Evolutionary conservation across 2,329 filamentous ascomycete genomes (phyloP), one percentile per base, ranked within the genome.

Genomic region (Eutypa lata): DNA sequence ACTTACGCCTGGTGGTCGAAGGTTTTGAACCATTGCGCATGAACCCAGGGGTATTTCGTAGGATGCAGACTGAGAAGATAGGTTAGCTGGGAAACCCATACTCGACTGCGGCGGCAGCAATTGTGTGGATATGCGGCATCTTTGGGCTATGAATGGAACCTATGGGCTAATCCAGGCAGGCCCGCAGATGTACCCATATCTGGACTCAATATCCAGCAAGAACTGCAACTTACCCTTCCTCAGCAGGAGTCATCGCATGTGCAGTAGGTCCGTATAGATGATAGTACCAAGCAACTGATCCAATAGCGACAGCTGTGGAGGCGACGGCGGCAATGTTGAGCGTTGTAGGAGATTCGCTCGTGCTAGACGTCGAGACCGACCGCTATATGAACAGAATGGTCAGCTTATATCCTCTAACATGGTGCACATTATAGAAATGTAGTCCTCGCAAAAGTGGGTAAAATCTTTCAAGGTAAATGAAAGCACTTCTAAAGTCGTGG

Each of bases 1-100:
- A 79, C 91, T 88, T 87, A 96, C 90, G 91, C 88, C 77, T 89
- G 87, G 78, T 97, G 93, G 70, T 99, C 94, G 73, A 93, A 99
- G 65, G 94, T 97, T 84, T 96, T 97, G 75, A 86, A 80, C 83
- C 87, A 91, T 77, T 94, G 87, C 71, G 86, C 71, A 77, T 99
- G 94, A 68, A 94, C 92, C 94, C 94, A 99, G 59, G 94, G 94
- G 76, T 97, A 97, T 68, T 87, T 76, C 59, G 92, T 89, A 63
- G 94, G 74, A 76, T 99, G 94, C 63, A 99, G 86, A 79, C 94
- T 99, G 68, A 38, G 51, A 49, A 21, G 42, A 50, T 40, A 40
- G 47, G 53, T 61, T 61, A 61, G 59, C 57, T 49, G 40, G 44
- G 49, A 43, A 42, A 49, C 37, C 40, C 46, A 49, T 48, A 46